Evolutionary conservation across 2,329 filamentous ascomycete species (phyloP), one percentile per base, ranked within the genome.

Genomic region (Sporothrix dimorphospora): DNA sequence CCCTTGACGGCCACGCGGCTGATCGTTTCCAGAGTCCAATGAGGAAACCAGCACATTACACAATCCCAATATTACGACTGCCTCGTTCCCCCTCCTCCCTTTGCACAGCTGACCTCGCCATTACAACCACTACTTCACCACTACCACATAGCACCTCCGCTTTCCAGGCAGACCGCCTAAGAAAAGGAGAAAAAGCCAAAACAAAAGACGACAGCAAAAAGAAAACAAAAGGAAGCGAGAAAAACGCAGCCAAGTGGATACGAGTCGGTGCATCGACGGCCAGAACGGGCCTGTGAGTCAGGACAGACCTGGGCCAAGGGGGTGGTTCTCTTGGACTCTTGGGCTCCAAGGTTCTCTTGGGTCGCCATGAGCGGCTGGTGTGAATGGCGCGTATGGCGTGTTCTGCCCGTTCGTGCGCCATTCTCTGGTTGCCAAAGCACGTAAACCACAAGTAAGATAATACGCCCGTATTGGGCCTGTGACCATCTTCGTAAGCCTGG

Each of bases 161-260:
- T 65, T 47, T 27, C 40, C 24, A 45, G 59, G 34, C 59, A 47
- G 12, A 45, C 30, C 8, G 6, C 12, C 12, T 19, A 61, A 14
- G 21, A 61, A 40, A 8, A 19, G 16, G 40, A 40, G 14, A n/a
- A 40, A 61, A 30, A 27, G n/a, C 30, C 61, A 27, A 47, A n/a
- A n/a, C n/a, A n/a, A n/a, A 27, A 27, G n/a, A 47, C 61, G 21
- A 47, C 40, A 49, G 21, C 21, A 5, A 24, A 63, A 63, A 42
- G 19, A 42, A 63, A 63, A 42, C 57, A 63, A 61, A 24, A 61
- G 1, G 57, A 63, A 63, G 57, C 57, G 57, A 63, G 34, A 61
- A 40, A 47, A 53, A 68, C 30, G 27, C 47, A 68, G 65, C 47
- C 47, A 68, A 68, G 65, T 55, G 65, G 65, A 40, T 38, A 38